phyloP scores from a whole-genome alignment of 345 rosid genomes.

The Rhodamnia argentea region DNA sequence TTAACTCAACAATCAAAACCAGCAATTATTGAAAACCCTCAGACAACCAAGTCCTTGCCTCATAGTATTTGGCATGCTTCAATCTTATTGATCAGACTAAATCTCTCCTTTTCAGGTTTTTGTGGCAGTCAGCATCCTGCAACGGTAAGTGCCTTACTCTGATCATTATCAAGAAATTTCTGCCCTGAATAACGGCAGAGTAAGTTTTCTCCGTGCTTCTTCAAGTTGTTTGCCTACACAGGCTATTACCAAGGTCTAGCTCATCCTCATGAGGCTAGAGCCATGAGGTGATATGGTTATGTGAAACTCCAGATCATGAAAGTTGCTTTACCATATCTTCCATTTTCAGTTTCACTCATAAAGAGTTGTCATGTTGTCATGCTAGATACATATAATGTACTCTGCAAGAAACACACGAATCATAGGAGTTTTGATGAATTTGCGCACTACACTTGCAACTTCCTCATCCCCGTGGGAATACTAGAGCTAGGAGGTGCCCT shows the following conservation, averaged over 20 bases:
- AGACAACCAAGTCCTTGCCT: neutral
- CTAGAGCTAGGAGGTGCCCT: neutral
- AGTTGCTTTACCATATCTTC: neutral
- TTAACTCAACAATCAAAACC: neutral
- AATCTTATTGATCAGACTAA: neutral
- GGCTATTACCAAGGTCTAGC: neutral
- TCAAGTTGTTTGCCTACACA: neutral
- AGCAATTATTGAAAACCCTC: neutral
- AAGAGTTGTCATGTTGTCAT: neutral
- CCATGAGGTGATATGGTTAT: neutral
- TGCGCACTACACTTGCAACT: neutral
- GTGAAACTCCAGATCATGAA: neutral
- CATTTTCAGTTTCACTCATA: neutral
- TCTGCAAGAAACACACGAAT: neutral
- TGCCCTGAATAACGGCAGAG: neutral
- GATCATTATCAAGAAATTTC: neutral
- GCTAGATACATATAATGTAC: neutral
- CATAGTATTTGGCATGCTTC: neutral
- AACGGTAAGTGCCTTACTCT: neutral
- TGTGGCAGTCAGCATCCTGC: neutral
- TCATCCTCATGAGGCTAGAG: neutral
- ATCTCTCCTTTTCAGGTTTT: neutral
- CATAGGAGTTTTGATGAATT: neutral
- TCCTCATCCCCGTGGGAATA: neutral
- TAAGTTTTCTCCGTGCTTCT: neutral